Percentiles rank a stretch among this genome's conserved stretches.
Conservation (phyloP, 1,139 yeast genomes). For the Kluyveromyces marxianus region DNA sequence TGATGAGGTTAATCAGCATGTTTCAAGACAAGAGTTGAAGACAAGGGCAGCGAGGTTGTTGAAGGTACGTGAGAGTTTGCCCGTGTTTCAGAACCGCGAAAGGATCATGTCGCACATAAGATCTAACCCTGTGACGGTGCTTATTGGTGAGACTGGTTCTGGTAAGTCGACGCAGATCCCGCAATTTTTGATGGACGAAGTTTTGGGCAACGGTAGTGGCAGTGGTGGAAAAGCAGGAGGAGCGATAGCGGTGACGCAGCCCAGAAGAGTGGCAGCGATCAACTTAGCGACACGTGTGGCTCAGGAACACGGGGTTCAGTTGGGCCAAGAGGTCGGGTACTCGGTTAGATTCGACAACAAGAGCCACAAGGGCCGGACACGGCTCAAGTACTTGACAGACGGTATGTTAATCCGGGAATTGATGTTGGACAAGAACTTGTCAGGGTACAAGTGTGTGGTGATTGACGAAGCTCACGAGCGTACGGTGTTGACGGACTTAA, state of each 20-base stretch:
- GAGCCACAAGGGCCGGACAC: conserved; percentile 43
- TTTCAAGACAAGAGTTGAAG: conserved; percentile 23
- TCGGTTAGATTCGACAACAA: conserved; percentile 78
- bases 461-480: conserved; percentile 98
- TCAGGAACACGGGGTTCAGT: conserved; percentile 68
- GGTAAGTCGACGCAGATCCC: conserved; percentile 98
- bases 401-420: conserved; percentile 94
- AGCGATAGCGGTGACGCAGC: conserved; percentile 84
- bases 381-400: conserved; percentile 82
- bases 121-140: conserved; percentile 59
- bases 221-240: not conserved
- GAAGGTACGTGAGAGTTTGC: conserved; percentile 51
- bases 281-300: conserved; percentile 90
- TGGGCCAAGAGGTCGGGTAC: conserved; percentile 89
- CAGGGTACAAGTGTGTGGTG: conserved; percentile 66
- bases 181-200: conserved; percentile 63
- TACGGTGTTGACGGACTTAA: conserved; percentile 81
- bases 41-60: conserved; percentile 43
- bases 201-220: conserved; percentile 28
- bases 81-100: conserved; percentile 67
- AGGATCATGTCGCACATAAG: conserved; percentile 51
- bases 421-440: conserved; percentile 62
- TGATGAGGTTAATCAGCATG: not conserved
- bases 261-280: conserved; percentile 96
- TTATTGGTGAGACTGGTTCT: conserved; percentile 96